Evolutionary conservation across 306 rosid species (phyloP).

Genomic region (Cucumis cinereus): DNA sequence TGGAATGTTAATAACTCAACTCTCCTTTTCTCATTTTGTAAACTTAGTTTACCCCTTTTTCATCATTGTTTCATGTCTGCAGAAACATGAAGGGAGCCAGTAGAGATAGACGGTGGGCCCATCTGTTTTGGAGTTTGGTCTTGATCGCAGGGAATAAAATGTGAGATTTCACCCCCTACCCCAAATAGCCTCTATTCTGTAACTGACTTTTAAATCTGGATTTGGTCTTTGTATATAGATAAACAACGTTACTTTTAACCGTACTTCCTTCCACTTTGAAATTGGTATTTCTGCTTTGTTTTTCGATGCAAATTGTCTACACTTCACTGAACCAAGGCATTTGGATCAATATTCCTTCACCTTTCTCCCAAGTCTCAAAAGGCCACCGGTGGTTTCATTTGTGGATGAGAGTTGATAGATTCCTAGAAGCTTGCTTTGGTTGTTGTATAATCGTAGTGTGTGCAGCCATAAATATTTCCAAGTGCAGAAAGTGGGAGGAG

Average conservation of each 20-base stretch:
- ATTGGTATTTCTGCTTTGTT: background rate
- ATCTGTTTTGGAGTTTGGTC: background rate
- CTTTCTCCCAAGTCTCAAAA: background rate
- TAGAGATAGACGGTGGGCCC: background rate
- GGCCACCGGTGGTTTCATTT: background rate
- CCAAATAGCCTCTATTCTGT: background rate
- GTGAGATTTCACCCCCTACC: background rate
- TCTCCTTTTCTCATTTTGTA: no score
- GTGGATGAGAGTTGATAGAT: no score
- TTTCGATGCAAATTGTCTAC: no score
- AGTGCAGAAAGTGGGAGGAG: no score
- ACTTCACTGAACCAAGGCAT: no score
- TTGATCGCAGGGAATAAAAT: background rate
- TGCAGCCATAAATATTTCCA: no score
- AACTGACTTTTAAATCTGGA: background rate
- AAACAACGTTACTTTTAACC: background rate
- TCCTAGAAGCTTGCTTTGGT: no score
- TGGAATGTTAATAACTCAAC: background rate
- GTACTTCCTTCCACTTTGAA: background rate
- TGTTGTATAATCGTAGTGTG: no score
- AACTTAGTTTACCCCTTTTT: background rate
- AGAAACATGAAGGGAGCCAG: conserved; percentile 3
- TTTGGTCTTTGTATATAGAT: conserved; percentile 1
- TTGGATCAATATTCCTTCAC: background rate
- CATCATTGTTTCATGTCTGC: background rate